A percentile compares a stretch with the other conserved stretches of the same genome.
Conservation (phyloP, 129 eudicot genomes). For the Pittosporum tobira region DNA sequence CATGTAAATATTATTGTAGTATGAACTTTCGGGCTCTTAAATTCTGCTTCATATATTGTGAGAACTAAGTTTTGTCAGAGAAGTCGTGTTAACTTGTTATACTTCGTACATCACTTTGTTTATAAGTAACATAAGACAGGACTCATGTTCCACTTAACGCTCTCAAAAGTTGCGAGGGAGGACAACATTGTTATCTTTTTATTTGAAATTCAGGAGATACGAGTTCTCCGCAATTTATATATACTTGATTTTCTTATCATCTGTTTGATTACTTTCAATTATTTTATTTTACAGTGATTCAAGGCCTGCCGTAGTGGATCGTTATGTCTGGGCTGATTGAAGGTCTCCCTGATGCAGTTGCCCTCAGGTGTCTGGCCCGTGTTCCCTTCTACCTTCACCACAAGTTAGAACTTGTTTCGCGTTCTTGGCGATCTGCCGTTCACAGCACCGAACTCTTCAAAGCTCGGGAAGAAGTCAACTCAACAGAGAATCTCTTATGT, state of each 20-base stretch:
- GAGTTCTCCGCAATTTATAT: background rate
- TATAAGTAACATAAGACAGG: no score
- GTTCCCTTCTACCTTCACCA: constrained; percentile 79
- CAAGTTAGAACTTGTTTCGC: constrained; percentile 56
- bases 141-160: no score
- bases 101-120: no score
- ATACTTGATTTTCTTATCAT: background rate
- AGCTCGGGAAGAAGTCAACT: constrained; percentile 71
- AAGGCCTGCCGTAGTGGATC: constrained; percentile 1
- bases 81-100: no score
- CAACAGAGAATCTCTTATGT: constrained; percentile 58
- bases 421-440: constrained; percentile 70
- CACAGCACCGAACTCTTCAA: constrained; percentile 64
- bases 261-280: background rate
- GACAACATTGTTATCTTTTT: no score
- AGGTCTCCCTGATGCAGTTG: constrained; percentile 95
- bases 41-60: no score
- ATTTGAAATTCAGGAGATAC: background rate
- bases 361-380: constrained; percentile 81
- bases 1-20: no score
- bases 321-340: constrained; percentile 78
- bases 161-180: no score
- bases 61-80: no score
- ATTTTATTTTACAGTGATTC: background rate
- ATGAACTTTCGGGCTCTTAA: no score